Conservation (phyloP, 352 stramenopile genomes). For the Halophytophthora batemanensis region DNA sequence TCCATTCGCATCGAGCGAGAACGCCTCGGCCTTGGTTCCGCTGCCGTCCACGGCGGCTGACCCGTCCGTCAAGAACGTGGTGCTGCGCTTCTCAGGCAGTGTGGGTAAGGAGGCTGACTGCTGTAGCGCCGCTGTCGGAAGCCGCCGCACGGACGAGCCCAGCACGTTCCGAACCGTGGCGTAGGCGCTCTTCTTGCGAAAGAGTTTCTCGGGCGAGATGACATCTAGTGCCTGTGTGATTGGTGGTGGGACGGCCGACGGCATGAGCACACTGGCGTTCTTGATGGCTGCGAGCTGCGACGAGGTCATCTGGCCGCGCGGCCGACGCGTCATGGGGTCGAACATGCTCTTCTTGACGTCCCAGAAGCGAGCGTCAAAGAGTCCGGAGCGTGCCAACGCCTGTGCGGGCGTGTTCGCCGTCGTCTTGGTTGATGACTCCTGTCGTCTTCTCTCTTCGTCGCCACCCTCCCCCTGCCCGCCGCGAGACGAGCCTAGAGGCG, state of each 20-base stretch:
- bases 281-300: conserved; percentile 45
- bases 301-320: conserved; percentile 38
- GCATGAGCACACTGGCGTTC: conserved; percentile 39
- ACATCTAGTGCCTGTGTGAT: conserved; percentile 44
- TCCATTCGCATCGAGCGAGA: neutral
- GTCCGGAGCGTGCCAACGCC: conserved; percentile 18
- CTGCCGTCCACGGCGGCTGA: too few species aligned
- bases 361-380: conserved; percentile 63
- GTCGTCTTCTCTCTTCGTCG: conserved; percentile 22
- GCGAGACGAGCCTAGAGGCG: conserved; percentile 8
- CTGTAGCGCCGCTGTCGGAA: conserved; percentile 35
- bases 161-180: conserved; percentile 59
- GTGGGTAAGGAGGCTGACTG: conserved; percentile 29
- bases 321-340: conserved; percentile 30
- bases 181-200: conserved; percentile 64
- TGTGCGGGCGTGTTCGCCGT: neutral
- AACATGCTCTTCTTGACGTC: conserved; percentile 72
- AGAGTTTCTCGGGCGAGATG: conserved; percentile 63
- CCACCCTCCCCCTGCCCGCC: conserved; percentile 10
- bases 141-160: conserved; percentile 42
- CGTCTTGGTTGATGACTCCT: conserved; percentile 4
- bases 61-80: conserved; percentile 17
- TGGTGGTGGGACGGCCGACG: conserved; percentile 16
- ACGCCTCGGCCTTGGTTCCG: too few species aligned
- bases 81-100: conserved; percentile 15